A percentile compares a stretch with the other conserved stretches of the same genome.
These are phyloP conservation scores for Termitomyces sp. DNA, from an alignment of 768 basidiomycete species.

Conservation along the genomic window DNA sequence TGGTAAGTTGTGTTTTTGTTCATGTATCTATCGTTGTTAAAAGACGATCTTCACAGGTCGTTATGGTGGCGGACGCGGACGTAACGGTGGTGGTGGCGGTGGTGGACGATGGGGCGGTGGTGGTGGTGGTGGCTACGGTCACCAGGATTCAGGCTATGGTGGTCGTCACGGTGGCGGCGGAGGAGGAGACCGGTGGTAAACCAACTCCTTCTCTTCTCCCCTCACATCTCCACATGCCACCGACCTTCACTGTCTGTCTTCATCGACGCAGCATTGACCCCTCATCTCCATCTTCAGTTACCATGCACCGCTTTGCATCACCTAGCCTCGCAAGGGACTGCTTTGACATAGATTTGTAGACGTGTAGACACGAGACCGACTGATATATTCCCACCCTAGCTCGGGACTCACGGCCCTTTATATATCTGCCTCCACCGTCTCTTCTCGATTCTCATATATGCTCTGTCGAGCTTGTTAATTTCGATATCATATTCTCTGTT, in stretches of 20 bases:
- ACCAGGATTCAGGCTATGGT: slow-evolving; percentile 38
- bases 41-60: slow-evolving; percentile 39
- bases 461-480: slow-evolving; percentile 8
- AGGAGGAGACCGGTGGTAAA: slow-evolving; percentile 26
- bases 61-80: slow-evolving; percentile 45
- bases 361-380: slow-evolving; percentile 14
- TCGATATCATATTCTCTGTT: slow-evolving; percentile 11
- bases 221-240: neutral
- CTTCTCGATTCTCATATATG: neutral
- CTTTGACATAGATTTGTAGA: slow-evolving; percentile 17
- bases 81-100: slow-evolving; percentile 35
- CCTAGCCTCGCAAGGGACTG: slow-evolving; percentile 8
- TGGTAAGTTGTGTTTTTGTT: slow-evolving; percentile 33
- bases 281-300: neutral
- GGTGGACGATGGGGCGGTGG: slow-evolving; percentile 34
- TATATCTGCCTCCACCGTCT: neutral
- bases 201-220: neutral
- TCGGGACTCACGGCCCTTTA: slow-evolving; percentile 2
- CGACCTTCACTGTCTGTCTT: neutral
- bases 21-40: slow-evolving; percentile 8
- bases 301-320: slow-evolving; percentile 1
- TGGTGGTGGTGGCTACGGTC: slow-evolving; percentile 38
- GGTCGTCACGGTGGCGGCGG: slow-evolving; percentile 33
- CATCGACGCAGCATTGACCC: neutral
- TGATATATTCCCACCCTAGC: slow-evolving; percentile 9